A percentile compares a stretch with the other conserved stretches of the same genome.
phyloP scores from a whole-genome alignment of 768 basidiomycete genomes.

The Lactarius tabidus region DNA sequence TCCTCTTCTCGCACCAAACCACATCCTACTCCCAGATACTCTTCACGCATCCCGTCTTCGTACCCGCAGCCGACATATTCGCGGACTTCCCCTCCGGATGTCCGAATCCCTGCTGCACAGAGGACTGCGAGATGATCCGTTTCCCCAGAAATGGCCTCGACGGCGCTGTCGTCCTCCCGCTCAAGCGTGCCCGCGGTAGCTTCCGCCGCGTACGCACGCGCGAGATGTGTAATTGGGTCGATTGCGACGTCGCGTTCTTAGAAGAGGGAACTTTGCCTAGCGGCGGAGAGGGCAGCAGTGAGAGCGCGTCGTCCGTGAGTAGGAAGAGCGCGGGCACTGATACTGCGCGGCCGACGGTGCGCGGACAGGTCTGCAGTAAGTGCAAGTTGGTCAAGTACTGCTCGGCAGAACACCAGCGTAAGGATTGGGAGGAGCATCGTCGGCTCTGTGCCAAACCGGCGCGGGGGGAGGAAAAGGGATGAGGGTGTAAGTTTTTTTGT shows the following conservation, averaged over 20 bases:
- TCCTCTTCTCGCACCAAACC: conserved; percentile 76
- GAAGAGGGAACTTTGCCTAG: conserved; percentile 42
- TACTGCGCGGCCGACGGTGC: conserved; percentile 18
- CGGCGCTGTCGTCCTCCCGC: conserved; percentile 56
- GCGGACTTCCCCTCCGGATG: conserved; percentile 77
- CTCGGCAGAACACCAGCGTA: conserved; percentile 66
- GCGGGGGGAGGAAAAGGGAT: neutral
- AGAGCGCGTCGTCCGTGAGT: conserved; percentile 26
- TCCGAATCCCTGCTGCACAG: conserved; percentile 72
- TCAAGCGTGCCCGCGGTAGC: conserved; percentile 48
- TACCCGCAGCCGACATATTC: conserved; percentile 68
- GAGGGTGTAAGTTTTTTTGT: conserved; percentile 3
- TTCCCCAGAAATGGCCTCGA: conserved; percentile 65
- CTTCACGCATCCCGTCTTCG: conserved; percentile 67
- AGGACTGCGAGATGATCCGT: conserved; percentile 80
- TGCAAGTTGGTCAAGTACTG: conserved; percentile 79
- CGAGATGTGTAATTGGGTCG: conserved; percentile 83
- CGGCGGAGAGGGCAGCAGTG: conserved; percentile 34
- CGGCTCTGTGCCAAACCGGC: conserved; percentile 54
- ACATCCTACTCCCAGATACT: conserved; percentile 80
- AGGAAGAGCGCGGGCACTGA: conserved; percentile 11
- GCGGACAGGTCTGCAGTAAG: conserved; percentile 67
- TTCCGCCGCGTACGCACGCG: conserved; percentile 44
- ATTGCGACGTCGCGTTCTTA: conserved; percentile 59
- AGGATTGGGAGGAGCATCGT: conserved; percentile 76